Conservation (phyloP, 345 rosid genomes). For the Capsella bursapastoris region DNA sequence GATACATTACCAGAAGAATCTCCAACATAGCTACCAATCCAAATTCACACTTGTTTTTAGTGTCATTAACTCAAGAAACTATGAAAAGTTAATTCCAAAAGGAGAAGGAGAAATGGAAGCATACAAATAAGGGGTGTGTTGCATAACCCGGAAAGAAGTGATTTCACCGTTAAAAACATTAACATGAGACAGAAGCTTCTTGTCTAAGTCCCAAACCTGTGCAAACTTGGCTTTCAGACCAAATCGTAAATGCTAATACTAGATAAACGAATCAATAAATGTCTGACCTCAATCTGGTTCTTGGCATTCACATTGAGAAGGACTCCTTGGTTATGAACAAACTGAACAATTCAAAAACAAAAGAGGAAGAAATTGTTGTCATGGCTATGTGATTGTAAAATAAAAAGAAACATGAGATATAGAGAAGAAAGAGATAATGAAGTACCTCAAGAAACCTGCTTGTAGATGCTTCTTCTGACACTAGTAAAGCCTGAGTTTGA, state of each 20-base stretch:
- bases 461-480: conserved; percentile 61
- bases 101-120: conserved; percentile 23
- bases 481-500: conserved; percentile 69
- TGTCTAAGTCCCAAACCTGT: conserved; percentile 91
- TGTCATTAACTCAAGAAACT: conserved; percentile 25
- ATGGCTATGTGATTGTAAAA: conserved; percentile 13
- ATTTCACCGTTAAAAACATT: conserved; percentile 61
- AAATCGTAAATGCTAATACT: conserved; percentile 4
- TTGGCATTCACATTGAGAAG: conserved; percentile 73
- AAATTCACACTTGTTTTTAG: conserved; percentile 28
- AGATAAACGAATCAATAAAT: conserved; percentile 5
- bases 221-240: conserved; percentile 15
- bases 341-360: conserved; percentile 49
- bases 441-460: conserved; percentile 81
- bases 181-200: conserved; percentile 59
- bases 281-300: conserved; percentile 78
- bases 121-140: conserved; percentile 69
- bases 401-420: background rate
- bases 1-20: conserved; percentile 74
- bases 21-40: conserved; percentile 69
- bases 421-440: conserved; percentile 21
- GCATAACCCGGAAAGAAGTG: conserved; percentile 69
- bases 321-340: conserved; percentile 71
- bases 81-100: background rate
- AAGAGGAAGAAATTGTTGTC: background rate